Evolutionary conservation across 768 basidiomycete species (phyloP), one percentile per base, ranked within the genome.

Genomic region (Xerocomus potaroensis): DNA sequence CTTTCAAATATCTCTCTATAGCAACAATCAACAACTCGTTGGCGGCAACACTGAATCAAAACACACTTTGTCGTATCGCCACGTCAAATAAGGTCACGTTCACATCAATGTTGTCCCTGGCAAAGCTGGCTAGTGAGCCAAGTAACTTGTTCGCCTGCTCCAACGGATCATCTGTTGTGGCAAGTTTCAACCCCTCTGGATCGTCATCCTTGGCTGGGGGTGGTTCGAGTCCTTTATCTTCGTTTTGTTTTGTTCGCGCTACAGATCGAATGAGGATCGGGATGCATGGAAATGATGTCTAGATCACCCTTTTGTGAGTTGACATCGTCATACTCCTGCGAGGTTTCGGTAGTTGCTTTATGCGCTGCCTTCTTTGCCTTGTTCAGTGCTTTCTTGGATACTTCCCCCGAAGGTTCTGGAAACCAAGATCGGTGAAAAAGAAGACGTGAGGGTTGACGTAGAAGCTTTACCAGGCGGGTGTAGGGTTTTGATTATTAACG

Each of bases 81-180:
- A 97, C 86, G 59, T 96, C 92, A 59, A 87, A 95, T 5, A 74
- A 71, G 1, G 76, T 73, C 40, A 83, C 65, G 85, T 91, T 94
- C 23, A 80, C 79, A 27, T 89, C 81, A 9, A 90, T 66, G 38
- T 80, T 72, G 3, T 72, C 62, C 11, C 68, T 63, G 0, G 74
- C 77, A 15, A 82, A 69, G 6, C 69, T 72, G 8, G 73, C 70
- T 3, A 97, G 64, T 3, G 86, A 87, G 19, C 66, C 69, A 21
- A 95, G 70, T 16, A 89, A 61, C 58, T 86, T 88, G 40, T 77
- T 73, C 0, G 93, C 92, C 14, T 78, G 77, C 36, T 88, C 90
- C 5, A 97, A 72, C 3, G 82, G 80, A 45, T 87, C 83, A 1
- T 78, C 53, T 15, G 74, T 71, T 22, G 71, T 65, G 26, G 92